These are phyloP conservation scores for Sclerotinia sclerotiorum DNA, from an alignment of 2,329 filamentous ascomycete species.

Conservation along the genomic window DNA sequence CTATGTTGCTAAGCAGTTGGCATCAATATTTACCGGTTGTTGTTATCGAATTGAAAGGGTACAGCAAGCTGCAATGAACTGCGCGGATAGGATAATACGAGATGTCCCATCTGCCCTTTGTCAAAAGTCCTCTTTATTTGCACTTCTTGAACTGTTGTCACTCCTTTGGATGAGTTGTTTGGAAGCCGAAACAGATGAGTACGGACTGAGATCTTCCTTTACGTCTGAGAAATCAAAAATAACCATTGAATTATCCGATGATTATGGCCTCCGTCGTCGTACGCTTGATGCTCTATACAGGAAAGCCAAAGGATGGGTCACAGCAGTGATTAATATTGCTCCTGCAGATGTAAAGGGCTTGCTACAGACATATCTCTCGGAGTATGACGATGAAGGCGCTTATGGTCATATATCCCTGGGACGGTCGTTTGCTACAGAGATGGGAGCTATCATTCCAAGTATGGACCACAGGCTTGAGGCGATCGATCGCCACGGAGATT, in stretches of 20 bases:
- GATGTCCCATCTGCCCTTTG: slow-evolving; percentile 88
- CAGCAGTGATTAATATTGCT: slow-evolving; percentile 75
- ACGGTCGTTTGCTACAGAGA: slow-evolving; percentile 88
- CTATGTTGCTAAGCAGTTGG: slow-evolving; percentile 85
- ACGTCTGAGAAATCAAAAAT: slow-evolving; percentile 75
- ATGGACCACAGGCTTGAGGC: slow-evolving; percentile 84
- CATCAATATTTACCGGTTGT: slow-evolving; percentile 79
- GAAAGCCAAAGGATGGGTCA: slow-evolving; percentile 78
- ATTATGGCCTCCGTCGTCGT: slow-evolving; percentile 76
- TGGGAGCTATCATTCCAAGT: slow-evolving; percentile 81
- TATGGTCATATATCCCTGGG: slow-evolving; percentile 92
- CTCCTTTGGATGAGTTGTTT: slow-evolving; percentile 95
- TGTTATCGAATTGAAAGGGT: slow-evolving; percentile 92
- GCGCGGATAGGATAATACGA: slow-evolving; percentile 81
- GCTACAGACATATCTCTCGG: slow-evolving; percentile 92
- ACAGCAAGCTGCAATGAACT: slow-evolving; percentile 79
- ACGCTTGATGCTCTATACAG: slow-evolving; percentile 78
- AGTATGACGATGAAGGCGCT: slow-evolving; percentile 85
- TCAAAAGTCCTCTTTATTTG: slow-evolving; percentile 86
- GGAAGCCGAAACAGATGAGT: slow-evolving; percentile 91
- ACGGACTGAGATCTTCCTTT: slow-evolving; percentile 81
- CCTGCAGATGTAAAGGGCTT: slow-evolving; percentile 93
- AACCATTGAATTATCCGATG: slow-evolving; percentile 87
- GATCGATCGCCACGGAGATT: slow-evolving; percentile 71
- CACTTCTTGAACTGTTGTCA: slow-evolving; percentile 84